Evolutionary conservation across 2,329 filamentous ascomycete species (phyloP).

Genomic region (Tolypocladium inflatum): DNA sequence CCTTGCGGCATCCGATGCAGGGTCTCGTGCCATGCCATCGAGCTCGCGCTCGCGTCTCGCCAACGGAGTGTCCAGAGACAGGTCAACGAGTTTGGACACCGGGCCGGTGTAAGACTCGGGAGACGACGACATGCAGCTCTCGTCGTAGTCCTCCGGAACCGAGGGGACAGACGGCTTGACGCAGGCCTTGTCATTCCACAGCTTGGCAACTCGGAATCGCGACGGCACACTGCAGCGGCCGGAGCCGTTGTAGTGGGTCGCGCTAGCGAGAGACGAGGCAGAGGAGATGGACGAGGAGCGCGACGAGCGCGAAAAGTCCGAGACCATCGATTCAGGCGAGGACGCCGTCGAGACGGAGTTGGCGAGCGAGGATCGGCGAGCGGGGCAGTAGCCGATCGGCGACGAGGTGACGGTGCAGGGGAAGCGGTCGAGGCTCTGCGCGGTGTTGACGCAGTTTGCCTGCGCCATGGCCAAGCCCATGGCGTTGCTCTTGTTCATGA

Average conservation of each 20-base stretch:
- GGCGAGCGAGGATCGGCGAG: constrained; percentile 53
- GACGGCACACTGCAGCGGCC: constrained; percentile 43
- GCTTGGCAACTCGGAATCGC: constrained; percentile 54
- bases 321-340: constrained; percentile 59
- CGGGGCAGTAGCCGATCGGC: constrained; percentile 35
- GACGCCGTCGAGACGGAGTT: constrained; percentile 54
- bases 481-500: constrained; percentile 40
- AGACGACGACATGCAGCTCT: constrained; percentile 41
- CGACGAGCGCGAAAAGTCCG: constrained; percentile 51
- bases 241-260: constrained; percentile 39
- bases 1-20: constrained; percentile 44
- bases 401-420: constrained; percentile 38
- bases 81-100: constrained; percentile 39
- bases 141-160: constrained; percentile 47
- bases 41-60: constrained; percentile 35
- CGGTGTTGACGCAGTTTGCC: constrained; percentile 32
- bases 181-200: constrained; percentile 45
- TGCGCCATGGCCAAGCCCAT: constrained; percentile 55
- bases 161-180: constrained; percentile 43
- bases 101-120: constrained; percentile 48
- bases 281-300: constrained; percentile 58
- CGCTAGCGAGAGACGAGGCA: constrained; percentile 49
- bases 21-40: constrained; percentile 31
- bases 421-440: constrained; percentile 45
- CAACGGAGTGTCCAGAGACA: constrained; percentile 38